These are phyloP conservation scores for Fraxinus americana DNA, from an alignment of 257 asterid genomes.

Conservation along the genomic window DNA sequence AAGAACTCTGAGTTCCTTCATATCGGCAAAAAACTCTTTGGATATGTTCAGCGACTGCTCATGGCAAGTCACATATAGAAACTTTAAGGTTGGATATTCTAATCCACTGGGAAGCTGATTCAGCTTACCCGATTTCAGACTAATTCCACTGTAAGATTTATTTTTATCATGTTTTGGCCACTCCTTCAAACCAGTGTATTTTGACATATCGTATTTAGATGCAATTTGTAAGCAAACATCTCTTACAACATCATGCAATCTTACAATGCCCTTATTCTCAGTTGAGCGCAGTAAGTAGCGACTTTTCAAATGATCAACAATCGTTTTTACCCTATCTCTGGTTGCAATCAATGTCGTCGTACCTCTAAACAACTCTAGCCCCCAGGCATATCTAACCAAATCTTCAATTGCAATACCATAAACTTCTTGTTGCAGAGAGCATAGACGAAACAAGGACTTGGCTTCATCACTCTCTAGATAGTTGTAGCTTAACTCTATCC, in stretches of 20 bases:
- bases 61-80: background rate
- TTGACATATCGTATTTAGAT: background rate
- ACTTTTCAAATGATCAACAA: background rate
- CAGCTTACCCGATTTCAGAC: background rate
- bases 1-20: conserved; percentile 15
- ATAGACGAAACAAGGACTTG: conserved; percentile 2
- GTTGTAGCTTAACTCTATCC: conserved; percentile 21
- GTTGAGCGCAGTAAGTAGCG: background rate
- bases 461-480: conserved; percentile 19
- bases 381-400: conserved; percentile 11
- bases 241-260: conserved; percentile 21
- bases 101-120: conserved; percentile 9
- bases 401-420: too few relatives aligned
- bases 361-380: background rate
- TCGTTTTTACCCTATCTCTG: background rate
- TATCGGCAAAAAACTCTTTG: background rate
- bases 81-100: background rate
- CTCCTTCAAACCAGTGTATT: background rate
- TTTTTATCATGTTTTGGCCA: background rate
- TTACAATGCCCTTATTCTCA: background rate
- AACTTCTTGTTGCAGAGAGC: too few relatives aligned
- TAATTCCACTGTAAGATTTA: background rate
- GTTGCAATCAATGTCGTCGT: background rate
- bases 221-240: conserved; percentile 14
- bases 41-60: background rate